A percentile compares a stretch with the other conserved stretches of the same genome.
phyloP scores from a whole-genome alignment of 106 monocot species.

The Platanthera zijinensis region DNA sequence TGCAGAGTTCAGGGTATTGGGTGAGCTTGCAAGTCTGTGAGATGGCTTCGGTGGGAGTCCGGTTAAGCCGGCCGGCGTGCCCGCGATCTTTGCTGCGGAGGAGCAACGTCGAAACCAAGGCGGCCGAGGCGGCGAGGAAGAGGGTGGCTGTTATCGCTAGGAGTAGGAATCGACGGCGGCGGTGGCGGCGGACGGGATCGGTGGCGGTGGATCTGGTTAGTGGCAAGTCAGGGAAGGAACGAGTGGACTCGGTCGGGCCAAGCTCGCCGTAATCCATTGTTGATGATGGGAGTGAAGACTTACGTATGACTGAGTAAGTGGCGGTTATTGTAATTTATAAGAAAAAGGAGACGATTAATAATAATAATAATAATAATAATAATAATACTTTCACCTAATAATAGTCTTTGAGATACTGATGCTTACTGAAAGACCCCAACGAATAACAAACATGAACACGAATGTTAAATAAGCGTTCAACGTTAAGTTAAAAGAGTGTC shows the following conservation, averaged over 20 bases:
- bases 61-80: background rate
- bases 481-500: no score
- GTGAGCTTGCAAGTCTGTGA: slow-evolving; percentile 40
- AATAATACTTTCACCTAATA: no score
- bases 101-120: slow-evolving; percentile 13
- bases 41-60: slow-evolving; percentile 41
- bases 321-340: background rate
- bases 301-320: no score
- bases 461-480: no score
- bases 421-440: no score
- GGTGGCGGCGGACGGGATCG: background rate
- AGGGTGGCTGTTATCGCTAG: slow-evolving; percentile 14
- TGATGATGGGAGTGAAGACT: background rate
- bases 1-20: slow-evolving; percentile 48
- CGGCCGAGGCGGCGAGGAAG: slow-evolving; percentile 21
- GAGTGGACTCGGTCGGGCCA: slow-evolving; percentile 17
- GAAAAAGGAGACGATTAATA: background rate
- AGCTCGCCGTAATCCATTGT: slow-evolving; percentile 36
- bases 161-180: slow-evolving; percentile 5
- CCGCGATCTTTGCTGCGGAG: slow-evolving; percentile 2
- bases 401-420: no score
- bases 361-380: no score
- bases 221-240: background rate
- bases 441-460: no score
- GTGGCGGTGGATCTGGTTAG: background rate